Evolutionary conservation across 345 rosid genomes (phyloP).

Genomic region (Euphorbia pulcherrima): DNA sequence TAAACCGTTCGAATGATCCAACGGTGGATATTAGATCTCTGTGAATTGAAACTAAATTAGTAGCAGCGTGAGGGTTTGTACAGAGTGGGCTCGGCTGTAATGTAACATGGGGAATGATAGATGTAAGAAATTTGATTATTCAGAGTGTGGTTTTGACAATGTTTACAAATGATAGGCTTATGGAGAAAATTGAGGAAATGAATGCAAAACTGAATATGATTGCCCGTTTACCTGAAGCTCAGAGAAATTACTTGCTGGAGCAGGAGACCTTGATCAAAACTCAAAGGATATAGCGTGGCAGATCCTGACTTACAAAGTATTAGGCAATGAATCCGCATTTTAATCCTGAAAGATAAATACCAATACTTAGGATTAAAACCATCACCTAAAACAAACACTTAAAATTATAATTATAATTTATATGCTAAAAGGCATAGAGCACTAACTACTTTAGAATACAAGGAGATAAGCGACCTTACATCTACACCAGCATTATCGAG

Average conservation of each 20-base stretch:
- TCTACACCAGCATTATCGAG: constrained; percentile 87
- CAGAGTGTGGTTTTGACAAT: constrained; percentile 50
- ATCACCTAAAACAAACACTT: neutral
- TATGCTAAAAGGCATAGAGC: constrained; percentile 6
- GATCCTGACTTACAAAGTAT: constrained; percentile 92
- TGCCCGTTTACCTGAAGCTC: constrained; percentile 64
- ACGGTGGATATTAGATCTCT: neutral
- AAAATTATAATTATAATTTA: neutral
- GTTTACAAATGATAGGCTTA: constrained; percentile 70
- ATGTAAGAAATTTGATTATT: constrained; percentile 50
- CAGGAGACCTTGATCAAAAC: constrained; percentile 86
- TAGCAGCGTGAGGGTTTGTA: neutral
- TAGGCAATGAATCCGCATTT: constrained; percentile 95
- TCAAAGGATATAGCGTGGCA: too few relatives aligned
- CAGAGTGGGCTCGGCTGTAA: constrained; percentile 21
- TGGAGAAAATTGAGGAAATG: constrained; percentile 61
- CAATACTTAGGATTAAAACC: constrained; percentile 16
- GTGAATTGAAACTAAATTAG: neutral
- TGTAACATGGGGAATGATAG: constrained; percentile 29
- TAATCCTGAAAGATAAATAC: constrained; percentile 58
- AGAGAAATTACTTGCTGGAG: constrained; percentile 52
- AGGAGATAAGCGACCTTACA: constrained; percentile 66
- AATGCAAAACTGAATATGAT: constrained; percentile 47
- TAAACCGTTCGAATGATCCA: constrained; percentile 5
- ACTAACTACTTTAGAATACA: constrained; percentile 89